Percentiles rank a stretch among this genome's conserved stretches.
phyloP scores from a whole-genome alignment of 129 eudicot species.

The Calendula officinalis region DNA sequence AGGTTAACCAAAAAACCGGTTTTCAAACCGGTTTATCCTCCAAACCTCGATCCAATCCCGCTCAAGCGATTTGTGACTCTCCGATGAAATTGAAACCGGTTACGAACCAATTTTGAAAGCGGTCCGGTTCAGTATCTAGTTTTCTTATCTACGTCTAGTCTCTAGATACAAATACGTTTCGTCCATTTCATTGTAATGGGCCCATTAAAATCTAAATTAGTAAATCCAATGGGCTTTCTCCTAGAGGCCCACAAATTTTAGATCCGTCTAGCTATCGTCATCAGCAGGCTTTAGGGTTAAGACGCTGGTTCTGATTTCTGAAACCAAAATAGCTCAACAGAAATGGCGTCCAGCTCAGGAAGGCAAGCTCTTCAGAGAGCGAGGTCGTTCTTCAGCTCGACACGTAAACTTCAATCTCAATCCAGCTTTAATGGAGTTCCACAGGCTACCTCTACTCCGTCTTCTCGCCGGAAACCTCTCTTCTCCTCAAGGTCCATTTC shows the following conservation, averaged over 20 bases:
- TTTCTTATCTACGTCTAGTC: too few species aligned
- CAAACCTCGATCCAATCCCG: too few species aligned
- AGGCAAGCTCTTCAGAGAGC: background rate
- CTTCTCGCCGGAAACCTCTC: conserved; percentile 6
- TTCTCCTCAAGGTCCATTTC: background rate
- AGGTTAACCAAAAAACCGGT: too few species aligned
- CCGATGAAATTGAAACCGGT: too few species aligned
- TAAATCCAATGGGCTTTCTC: background rate
- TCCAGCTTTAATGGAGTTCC: background rate
- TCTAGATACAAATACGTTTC: too few species aligned
- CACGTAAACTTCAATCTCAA: background rate
- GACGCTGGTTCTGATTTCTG: background rate
- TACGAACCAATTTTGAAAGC: too few species aligned
- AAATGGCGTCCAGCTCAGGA: conserved; percentile 12
- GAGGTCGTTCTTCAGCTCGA: background rate
- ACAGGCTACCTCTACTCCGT: background rate
- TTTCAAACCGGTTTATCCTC: too few species aligned
- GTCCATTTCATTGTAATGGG: too few species aligned
- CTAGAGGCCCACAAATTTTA: background rate
- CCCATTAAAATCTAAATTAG: too few species aligned
- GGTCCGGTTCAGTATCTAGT: too few species aligned
- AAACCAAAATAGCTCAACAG: background rate
- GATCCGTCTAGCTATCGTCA: background rate
- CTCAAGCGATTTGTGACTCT: too few species aligned
- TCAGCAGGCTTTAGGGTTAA: background rate